Conservation (phyloP, 306 rosid genomes). For the Castanopsis chinensis region DNA sequence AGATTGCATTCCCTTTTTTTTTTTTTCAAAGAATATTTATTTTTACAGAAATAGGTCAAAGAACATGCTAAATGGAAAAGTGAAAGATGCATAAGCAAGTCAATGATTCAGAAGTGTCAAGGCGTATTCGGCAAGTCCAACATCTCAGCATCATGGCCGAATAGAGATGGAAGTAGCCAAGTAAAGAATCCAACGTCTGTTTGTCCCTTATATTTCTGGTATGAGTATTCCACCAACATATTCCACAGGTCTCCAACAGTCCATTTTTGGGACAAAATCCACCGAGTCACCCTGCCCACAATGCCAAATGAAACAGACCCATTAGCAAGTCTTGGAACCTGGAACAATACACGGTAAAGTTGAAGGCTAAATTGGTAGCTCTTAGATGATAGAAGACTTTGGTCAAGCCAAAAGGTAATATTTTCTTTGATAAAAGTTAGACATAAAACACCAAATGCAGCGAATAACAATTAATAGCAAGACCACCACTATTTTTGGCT, state of each 20-base stretch:
- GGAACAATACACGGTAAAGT: too few relatives aligned
- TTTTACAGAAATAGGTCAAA: neutral
- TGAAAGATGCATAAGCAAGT: neutral
- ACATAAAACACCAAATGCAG: neutral
- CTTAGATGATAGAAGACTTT: too few relatives aligned
- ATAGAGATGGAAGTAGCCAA: conserved; percentile 77
- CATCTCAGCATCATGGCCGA: conserved; percentile 24
- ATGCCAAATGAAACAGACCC: neutral
- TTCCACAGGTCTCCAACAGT: conserved; percentile 90
- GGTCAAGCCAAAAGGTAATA: neutral
- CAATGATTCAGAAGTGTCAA: neutral
- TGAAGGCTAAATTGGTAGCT: neutral
- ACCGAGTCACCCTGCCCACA: conserved; percentile 52
- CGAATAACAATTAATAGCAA: neutral
- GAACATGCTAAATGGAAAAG: neutral
- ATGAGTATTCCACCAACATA: conserved; percentile 67
- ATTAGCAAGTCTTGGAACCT: neutral
- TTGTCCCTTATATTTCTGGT: conserved; percentile 54
- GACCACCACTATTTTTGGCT: neutral
- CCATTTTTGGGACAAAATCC: conserved; percentile 76
- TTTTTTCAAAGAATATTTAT: too few relatives aligned
- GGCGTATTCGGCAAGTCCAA: conserved; percentile 11
- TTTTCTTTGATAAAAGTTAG: too few relatives aligned
- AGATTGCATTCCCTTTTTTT: neutral
- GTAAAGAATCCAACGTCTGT: conserved; percentile 60